Evolutionary conservation across 2,329 filamentous ascomycete species (phyloP).

Genomic region (Fusarium globosum): DNA sequence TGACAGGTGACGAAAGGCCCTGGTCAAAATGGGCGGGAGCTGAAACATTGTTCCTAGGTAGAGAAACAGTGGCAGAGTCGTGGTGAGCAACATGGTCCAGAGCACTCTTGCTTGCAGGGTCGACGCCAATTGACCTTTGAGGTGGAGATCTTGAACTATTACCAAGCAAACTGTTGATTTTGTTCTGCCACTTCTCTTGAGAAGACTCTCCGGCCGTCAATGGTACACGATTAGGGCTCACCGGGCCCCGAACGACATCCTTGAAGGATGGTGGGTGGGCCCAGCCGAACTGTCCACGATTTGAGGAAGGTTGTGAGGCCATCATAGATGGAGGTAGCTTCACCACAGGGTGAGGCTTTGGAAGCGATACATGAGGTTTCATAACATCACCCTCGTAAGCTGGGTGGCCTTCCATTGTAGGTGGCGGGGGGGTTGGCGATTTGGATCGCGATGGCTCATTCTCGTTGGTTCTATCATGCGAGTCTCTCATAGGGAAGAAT

Average conservation of each 20-base stretch:
- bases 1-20: constrained; percentile 60
- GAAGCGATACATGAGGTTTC: constrained; percentile 76
- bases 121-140: constrained; percentile 69
- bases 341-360: constrained; percentile 78
- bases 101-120: constrained; percentile 74
- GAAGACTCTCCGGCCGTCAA: constrained; percentile 50
- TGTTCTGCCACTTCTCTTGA: constrained; percentile 77
- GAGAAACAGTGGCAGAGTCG: constrained; percentile 74
- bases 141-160: constrained; percentile 69
- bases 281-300: constrained; percentile 50
- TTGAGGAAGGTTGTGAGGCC: constrained; percentile 41
- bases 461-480: constrained; percentile 54
- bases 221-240: constrained; percentile 38
- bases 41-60: constrained; percentile 57
- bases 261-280: constrained; percentile 49
- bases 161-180: constrained; percentile 82
- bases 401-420: constrained; percentile 76
- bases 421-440: constrained; percentile 78
- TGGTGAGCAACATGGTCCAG: constrained; percentile 65
- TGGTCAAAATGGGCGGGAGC: constrained; percentile 45
- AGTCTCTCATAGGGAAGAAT: constrained; percentile 70
- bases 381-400: constrained; percentile 74
- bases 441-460: constrained; percentile 57
- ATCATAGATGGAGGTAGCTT: constrained; percentile 74
- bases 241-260: constrained; percentile 43